Evolutionary conservation across 176 grass and related monocot species (phyloP).

Genomic region (Oryza longistaminata): DNA sequence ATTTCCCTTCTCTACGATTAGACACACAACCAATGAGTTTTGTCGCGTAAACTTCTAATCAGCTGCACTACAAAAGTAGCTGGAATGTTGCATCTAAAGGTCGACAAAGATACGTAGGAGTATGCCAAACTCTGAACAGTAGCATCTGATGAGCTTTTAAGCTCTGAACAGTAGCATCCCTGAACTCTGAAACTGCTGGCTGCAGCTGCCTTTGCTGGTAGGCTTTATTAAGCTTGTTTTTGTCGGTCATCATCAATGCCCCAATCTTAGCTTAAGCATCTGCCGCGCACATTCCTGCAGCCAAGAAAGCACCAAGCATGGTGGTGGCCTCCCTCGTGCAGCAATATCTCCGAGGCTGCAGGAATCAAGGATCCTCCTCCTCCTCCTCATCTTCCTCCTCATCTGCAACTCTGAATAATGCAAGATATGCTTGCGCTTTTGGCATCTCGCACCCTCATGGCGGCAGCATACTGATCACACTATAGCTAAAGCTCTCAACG

Average conservation of each 20-base stretch:
- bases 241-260: neutral
- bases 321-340: neutral
- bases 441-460: conserved; percentile 5
- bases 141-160: neutral
- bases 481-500: neutral
- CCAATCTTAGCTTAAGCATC: neutral
- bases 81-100: neutral
- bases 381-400: neutral
- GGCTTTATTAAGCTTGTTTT: neutral
- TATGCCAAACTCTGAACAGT: neutral
- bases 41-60: too few species aligned
- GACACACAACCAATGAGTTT: too few species aligned
- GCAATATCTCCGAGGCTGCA: conserved; percentile 13
- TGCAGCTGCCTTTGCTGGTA: neutral
- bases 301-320: neutral
- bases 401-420: neutral
- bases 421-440: neutral
- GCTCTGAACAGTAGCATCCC: neutral
- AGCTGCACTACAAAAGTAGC: neutral
- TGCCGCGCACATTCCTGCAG: conserved; percentile 1
- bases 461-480: neutral
- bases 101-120: neutral
- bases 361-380: neutral
- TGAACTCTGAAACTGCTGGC: neutral
- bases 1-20: too few species aligned